Percentiles rank a stretch among this genome's conserved stretches.
Evolutionary conservation across 495 filamentous ascomycete genomes (phyloP).

Genomic region (Neurospora sp.): DNA sequence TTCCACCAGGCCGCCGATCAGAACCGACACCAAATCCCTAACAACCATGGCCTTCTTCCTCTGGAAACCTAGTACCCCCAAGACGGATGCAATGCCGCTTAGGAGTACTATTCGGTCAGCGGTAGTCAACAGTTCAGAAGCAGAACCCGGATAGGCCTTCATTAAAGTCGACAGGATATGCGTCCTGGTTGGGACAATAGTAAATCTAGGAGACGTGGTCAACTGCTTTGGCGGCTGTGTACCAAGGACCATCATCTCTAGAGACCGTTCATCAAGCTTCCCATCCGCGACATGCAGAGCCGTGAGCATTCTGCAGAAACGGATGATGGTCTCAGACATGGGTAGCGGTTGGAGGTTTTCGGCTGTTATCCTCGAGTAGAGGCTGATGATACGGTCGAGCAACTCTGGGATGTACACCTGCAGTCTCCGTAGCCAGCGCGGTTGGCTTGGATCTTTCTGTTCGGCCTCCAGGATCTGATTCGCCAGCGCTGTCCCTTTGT

Average conservation of each 20-base stretch:
- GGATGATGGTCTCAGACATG: slow-evolving; percentile 71
- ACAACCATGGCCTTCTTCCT: slow-evolving; percentile 83
- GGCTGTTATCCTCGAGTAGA: slow-evolving; percentile 72
- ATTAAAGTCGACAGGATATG: slow-evolving; percentile 64
- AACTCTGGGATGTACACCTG: slow-evolving; percentile 42
- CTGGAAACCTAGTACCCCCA: slow-evolving; percentile 63
- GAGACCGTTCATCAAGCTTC: slow-evolving; percentile 51
- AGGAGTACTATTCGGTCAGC: slow-evolving; percentile 68
- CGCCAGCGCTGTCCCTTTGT: slow-evolving; percentile 32
- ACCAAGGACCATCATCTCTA: slow-evolving; percentile 55
- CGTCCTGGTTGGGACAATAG: slow-evolving; percentile 44
- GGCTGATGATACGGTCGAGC: slow-evolving; percentile 68
- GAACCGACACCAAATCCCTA: slow-evolving; percentile 68
- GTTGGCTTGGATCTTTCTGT: slow-evolving; percentile 29
- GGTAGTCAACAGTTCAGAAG: slow-evolving; percentile 51
- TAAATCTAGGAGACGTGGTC: slow-evolving; percentile 34
- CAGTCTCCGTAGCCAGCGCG: slow-evolving; percentile 33
- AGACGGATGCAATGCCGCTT: slow-evolving; percentile 74
- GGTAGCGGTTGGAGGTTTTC: slow-evolving; percentile 74
- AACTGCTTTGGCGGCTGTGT: slow-evolving; percentile 22
- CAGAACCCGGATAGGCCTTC: slow-evolving; percentile 56
- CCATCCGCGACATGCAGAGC: slow-evolving; percentile 61
- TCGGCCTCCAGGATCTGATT: slow-evolving; percentile 39
- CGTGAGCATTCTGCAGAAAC: slow-evolving; percentile 64
- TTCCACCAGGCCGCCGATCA: slow-evolving; percentile 80